Base-by-base conservation (phyloP, 768 basidiomycete genomes). In the Tulasnella sp. region DNA sequence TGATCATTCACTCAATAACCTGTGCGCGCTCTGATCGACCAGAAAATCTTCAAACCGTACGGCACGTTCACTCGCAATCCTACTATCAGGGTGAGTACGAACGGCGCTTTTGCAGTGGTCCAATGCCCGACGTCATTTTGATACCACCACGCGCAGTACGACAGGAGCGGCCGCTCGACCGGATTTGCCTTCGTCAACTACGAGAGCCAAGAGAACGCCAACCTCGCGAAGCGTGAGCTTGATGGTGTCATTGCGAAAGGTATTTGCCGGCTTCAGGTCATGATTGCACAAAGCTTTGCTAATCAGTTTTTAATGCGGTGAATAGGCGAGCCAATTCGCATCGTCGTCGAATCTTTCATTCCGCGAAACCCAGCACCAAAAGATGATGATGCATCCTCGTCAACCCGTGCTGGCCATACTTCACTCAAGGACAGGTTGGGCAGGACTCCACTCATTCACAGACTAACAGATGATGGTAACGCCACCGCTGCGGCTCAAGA, bases 51-150 rank as follows among this genome's bases (percentile, higher is more conserved):
- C 78, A 87, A 89, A 68, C 83, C 87, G 71, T 84, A 89, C 73
- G 91, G 91, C 76, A 89, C 88, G 75, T 82, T 95, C 73, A 80
- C 89, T 69, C 84, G 89, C 73, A 89, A 92, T 78, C 91, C 91
- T 75, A 75, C 82, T 72, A 91, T 95, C 73, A 89, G 87, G 86
- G 91, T 95, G 92, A 85, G 92, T 32, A 23, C 23, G 3, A 38
- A 41, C 34, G 42, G 17, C 34, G 38, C 27, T 56, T n/a, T 11
- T 42, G n/a, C n/a, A n/a, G n/a, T n/a, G n/a, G n/a, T n/a, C n/a
- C n/a, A n/a, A n/a, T n/a, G n/a, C n/a, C 24, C n/a, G n/a, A 19
- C 41, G 55, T 44, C 32, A 38, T 26, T n/a, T n/a, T 21, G 24
- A 48, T 44, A 45, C 45, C 43, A 47, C 23, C 19, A 13, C 11